phyloP scores from a whole-genome alignment of 2,329 filamentous ascomycete species.

The Paramyrothecium sp. region DNA sequence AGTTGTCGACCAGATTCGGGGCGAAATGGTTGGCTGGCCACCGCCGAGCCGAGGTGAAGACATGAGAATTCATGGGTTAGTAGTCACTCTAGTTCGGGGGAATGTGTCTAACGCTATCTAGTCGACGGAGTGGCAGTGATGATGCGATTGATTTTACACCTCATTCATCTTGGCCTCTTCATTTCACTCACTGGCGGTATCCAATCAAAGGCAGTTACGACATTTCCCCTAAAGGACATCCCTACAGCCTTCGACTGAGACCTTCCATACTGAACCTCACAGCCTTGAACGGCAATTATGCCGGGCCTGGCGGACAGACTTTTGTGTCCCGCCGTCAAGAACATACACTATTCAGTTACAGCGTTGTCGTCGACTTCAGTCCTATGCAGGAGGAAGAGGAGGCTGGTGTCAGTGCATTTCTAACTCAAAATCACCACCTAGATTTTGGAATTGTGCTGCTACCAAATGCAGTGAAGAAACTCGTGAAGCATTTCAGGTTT shows the following conservation, averaged over 20 bases:
- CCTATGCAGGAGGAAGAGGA: background rate
- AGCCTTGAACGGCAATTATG: background rate
- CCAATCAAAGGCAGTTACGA: background rate
- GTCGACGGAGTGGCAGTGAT: background rate
- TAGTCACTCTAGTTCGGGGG: background rate
- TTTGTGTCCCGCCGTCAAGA: background rate
- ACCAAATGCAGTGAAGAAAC: background rate
- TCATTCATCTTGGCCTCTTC: background rate
- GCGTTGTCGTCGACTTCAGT: background rate
- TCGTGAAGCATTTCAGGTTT: background rate
- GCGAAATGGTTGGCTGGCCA: background rate
- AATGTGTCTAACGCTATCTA: background rate
- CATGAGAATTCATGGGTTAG: background rate
- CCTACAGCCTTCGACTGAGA: background rate
- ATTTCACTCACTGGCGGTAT: background rate
- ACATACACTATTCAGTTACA: background rate
- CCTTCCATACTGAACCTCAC: background rate
- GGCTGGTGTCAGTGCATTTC: background rate
- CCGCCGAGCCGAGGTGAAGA: background rate
- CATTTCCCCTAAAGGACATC: background rate
- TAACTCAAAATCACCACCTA: background rate
- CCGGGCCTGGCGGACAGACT: background rate
- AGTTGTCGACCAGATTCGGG: conserved; percentile 16
- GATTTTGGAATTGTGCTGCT: background rate
- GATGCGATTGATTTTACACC: background rate